Conservation (phyloP, 352 stramenopile species). For the Phytophthora aleatoria region DNA sequence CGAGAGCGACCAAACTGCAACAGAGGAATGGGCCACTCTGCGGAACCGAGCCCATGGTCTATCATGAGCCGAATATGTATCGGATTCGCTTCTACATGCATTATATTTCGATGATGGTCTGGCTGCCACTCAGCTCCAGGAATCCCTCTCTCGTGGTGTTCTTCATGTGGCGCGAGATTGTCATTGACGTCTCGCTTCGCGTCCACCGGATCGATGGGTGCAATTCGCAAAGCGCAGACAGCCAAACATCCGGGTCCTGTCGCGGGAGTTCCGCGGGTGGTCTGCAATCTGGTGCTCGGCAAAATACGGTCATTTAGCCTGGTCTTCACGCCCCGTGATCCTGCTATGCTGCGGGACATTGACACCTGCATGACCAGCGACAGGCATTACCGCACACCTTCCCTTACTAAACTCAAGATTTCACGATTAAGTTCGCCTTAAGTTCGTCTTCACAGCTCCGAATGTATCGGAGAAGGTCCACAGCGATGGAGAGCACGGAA, state of each 20-base stretch:
- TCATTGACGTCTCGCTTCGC: not conserved
- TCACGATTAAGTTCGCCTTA: constrained; percentile 14
- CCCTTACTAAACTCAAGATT: constrained; percentile 14
- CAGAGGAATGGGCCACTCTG: not conserved
- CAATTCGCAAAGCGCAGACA: not conserved
- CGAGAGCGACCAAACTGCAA: not conserved
- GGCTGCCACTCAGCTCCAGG: not conserved
- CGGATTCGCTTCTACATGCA: not conserved
- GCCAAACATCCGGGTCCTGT: constrained; percentile 15
- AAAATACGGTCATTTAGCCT: constrained; percentile 12
- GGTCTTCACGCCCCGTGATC: constrained; percentile 17
- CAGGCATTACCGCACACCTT: constrained; percentile 14
- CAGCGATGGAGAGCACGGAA: constrained; percentile 22
- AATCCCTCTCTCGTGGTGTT: not conserved
- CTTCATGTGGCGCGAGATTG: not conserved
- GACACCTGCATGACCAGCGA: constrained; percentile 20
- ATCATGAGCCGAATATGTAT: not conserved
- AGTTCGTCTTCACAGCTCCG: constrained; percentile 24
- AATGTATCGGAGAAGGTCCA: constrained; percentile 21
- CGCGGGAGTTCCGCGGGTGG: constrained; percentile 8
- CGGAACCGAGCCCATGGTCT: not conserved
- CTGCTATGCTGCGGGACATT: constrained; percentile 17
- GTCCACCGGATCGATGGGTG: constrained; percentile 18
- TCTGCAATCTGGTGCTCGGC: constrained; percentile 14
- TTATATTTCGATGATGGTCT: not conserved